Evolutionary conservation across 345 rosid species (phyloP), one percentile per base, ranked within the genome.

Genomic region (Hibiscus tridactylites): DNA sequence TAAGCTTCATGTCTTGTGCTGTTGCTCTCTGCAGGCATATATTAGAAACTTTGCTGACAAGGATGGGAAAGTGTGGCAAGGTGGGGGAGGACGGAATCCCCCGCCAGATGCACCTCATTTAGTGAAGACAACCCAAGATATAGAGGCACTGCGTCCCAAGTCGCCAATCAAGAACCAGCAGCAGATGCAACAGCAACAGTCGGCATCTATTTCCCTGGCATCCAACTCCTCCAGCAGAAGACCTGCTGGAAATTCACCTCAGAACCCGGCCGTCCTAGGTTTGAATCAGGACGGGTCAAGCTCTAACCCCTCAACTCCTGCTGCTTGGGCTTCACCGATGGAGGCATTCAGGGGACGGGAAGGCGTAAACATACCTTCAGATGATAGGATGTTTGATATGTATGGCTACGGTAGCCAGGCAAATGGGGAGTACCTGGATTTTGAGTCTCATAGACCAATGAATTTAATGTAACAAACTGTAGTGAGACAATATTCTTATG

Each of bases 101-200:
- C 99, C 92, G 19, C 97, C 97, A 1, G 98, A 89, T 9, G 91
- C 98, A 31, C 85, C 94, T 24, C 99, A 92, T 80, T 92, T 95
- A 3, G 89, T 92, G 9, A 73, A 88, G 50, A 92, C 98, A 16
- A 92, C 96, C 58, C 90, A 96, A 0, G 99, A 95, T 53, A 90
- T 95, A 29, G 97, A 95, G 80, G 31, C 88, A 2, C 81, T 95
- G n/a, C 88, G 98, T 10, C 99, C 98, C 56, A 92, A 88, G 70
- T 96, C 99, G 10, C 99, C 99, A 0, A 87, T 90, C 93, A 95
- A 95, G 88, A 92, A 89, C 81, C 99, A 95, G 83, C 97, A 90
- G 74, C 92, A 89, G 74, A 54, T 78, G 77, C 87, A 83, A 79
- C 89, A 85, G 49, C 86, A 83, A 65, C 89, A 84, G 47, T 85